These are phyloP conservation scores for Blumeriella jaapii DNA, from an alignment of 2,329 filamentous ascomycete genomes.

Conservation along the genomic window DNA sequence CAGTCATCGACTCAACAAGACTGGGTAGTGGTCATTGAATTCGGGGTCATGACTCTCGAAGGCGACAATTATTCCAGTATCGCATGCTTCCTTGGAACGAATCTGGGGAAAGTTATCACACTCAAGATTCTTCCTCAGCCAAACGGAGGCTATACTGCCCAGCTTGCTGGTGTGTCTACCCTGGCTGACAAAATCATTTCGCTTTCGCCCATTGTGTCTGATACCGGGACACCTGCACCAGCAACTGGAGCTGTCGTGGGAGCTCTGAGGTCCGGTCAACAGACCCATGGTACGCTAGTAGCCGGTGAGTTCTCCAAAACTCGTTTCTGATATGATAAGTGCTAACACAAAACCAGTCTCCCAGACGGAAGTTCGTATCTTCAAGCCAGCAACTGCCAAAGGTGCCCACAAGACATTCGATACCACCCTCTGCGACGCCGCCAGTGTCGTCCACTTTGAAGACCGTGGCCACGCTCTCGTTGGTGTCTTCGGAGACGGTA, in stretches of 20 bases:
- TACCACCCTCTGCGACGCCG: constrained; percentile 66
- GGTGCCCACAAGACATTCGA: constrained; percentile 91
- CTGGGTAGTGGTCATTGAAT: constrained; percentile 74
- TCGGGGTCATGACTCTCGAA: constrained; percentile 86
- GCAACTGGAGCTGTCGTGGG: constrained; percentile 68
- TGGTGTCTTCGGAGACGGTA: constrained; percentile 74
- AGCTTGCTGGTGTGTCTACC: constrained; percentile 55
- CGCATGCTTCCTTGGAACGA: constrained; percentile 82
- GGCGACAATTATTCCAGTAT: constrained; percentile 95
- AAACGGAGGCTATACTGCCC: constrained; percentile 58
- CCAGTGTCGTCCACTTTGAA: constrained; percentile 63
- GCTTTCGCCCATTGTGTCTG: constrained; percentile 68
- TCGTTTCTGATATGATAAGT: not conserved
- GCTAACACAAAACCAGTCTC: constrained; percentile 36
- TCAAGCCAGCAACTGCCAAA: constrained; percentile 73
- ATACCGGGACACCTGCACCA: constrained; percentile 62
- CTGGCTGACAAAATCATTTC: constrained; percentile 62
- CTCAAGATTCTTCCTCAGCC: constrained; percentile 76
- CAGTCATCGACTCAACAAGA: constrained; percentile 43
- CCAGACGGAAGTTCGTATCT: constrained; percentile 65
- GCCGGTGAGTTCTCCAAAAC: constrained; percentile 41
- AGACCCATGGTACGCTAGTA: constrained; percentile 70
- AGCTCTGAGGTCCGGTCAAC: constrained; percentile 61
- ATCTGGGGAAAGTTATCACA: constrained; percentile 69
- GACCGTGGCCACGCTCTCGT: constrained; percentile 69